phyloP scores from a whole-genome alignment of 257 asterid genomes.

The Schizonepeta tenuifolia region DNA sequence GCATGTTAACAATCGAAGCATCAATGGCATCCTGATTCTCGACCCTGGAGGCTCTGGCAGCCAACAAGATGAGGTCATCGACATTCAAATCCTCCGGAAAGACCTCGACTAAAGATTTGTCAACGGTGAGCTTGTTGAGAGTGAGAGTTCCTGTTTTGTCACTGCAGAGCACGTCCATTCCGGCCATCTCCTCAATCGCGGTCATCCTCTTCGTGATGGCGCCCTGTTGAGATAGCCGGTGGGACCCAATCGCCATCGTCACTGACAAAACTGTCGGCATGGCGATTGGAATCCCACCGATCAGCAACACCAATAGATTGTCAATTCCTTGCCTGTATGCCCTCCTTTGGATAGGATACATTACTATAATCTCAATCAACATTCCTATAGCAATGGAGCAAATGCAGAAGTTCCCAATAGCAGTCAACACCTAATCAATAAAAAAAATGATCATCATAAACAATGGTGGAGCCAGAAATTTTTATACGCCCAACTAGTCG shows the following conservation, averaged over 20 bases:
- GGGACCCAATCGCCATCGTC: slow-evolving; percentile 68
- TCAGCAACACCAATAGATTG: slow-evolving; percentile 54
- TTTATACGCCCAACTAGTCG: no score
- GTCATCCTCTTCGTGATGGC: slow-evolving; percentile 72
- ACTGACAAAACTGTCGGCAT: slow-evolving; percentile 65
- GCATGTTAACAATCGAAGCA: slow-evolving; percentile 82
- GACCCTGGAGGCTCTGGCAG: slow-evolving; percentile 82
- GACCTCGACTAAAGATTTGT: slow-evolving; percentile 53
- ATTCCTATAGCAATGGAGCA: slow-evolving; percentile 58
- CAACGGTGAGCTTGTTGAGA: slow-evolving; percentile 61
- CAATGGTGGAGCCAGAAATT: no score
- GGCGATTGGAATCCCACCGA: slow-evolving; percentile 67
- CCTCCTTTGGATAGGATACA: slow-evolving; percentile 58
- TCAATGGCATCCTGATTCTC: slow-evolving; percentile 95
- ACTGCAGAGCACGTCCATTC: slow-evolving; percentile 68
- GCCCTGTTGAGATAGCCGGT: slow-evolving; percentile 56
- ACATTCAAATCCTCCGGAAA: slow-evolving; percentile 55
- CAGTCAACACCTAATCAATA: slow-evolving; percentile 48
- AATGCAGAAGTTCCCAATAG: slow-evolving; percentile 64
- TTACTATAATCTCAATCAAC: slow-evolving; percentile 52
- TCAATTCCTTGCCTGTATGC: slow-evolving; percentile 60
- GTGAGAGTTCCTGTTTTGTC: slow-evolving; percentile 68
- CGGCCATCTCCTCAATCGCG: slow-evolving; percentile 68
- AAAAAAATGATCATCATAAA: neutral
- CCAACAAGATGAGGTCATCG: slow-evolving; percentile 53